A percentile compares a stretch with the other conserved stretches of the same genome.
Evolutionary conservation across 805 yeast species (phyloP).

Genomic region (Zygosaccharomyces pseudorouxii): DNA sequence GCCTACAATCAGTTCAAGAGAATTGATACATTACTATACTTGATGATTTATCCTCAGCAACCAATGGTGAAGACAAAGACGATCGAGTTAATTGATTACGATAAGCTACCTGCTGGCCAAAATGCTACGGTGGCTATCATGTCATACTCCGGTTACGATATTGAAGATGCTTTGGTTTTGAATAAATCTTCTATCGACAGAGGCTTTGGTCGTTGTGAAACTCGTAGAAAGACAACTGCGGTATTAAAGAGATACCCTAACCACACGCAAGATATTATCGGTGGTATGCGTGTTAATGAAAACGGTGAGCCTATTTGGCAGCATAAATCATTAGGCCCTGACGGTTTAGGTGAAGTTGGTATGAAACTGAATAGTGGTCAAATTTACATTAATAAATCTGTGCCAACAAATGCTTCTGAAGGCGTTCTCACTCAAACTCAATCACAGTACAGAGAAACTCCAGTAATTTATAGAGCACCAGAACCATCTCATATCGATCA

Average conservation of each 20-base stretch:
- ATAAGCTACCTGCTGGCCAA: conserved; percentile 97
- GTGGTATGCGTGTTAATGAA: conserved; percentile 86
- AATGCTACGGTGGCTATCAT: conserved; percentile 98
- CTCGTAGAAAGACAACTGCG: conserved; percentile 85
- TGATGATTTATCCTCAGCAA: conserved; percentile 99
- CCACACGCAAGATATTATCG: conserved; percentile 85
- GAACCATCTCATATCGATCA: conserved; percentile 95
- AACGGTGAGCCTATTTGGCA: conserved; percentile 78
- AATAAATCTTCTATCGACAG: conserved; percentile 92
- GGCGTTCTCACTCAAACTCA: conserved; percentile 35
- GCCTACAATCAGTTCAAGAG: conserved; percentile 95
- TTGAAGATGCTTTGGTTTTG: conserved; percentile 94
- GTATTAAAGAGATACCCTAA: conserved; percentile 87
- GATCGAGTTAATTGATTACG: conserved; percentile 90
- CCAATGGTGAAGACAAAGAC: conserved; percentile 99
- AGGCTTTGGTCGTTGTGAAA: conserved; percentile 98
- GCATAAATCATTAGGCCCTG: conserved; percentile 83
- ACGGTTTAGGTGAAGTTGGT: conserved; percentile 97
- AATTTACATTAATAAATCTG: conserved; percentile 87
- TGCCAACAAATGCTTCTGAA: conserved; percentile 81
- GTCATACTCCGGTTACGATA: conserved; percentile 99
- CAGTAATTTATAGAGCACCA: conserved; percentile 88
- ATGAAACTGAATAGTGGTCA: conserved; percentile 87
- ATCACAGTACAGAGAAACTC: conserved; percentile 78
- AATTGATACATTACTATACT: conserved; percentile 86